Conservation (phyloP, 345 rosid species). For the Eucalyptus microcorys region DNA sequence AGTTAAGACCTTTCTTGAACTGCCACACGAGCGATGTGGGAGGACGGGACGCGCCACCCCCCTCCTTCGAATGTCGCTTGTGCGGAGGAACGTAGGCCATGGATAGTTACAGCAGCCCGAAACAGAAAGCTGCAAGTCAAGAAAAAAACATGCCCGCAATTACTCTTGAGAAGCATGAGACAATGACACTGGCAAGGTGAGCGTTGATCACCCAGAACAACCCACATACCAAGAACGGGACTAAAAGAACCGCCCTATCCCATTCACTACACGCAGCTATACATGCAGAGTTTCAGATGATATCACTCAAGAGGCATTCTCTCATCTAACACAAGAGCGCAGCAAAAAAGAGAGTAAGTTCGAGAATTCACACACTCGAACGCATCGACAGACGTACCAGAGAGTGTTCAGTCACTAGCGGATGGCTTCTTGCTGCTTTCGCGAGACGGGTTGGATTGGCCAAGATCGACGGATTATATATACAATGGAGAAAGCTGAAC, state of each 20-base stretch:
- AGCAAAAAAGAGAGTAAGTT: background rate
- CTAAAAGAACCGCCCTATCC: background rate
- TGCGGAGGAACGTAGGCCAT: constrained; percentile 68
- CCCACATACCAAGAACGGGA: background rate
- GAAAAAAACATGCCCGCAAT: background rate
- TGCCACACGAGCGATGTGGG: constrained; percentile 11
- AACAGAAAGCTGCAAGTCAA: background rate
- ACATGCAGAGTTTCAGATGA: background rate
- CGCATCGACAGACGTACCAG: background rate
- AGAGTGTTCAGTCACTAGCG: background rate
- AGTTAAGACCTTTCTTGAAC: constrained; percentile 14
- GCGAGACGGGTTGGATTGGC: background rate
- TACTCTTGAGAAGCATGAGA: background rate
- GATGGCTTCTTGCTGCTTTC: background rate
- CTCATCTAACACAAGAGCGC: background rate
- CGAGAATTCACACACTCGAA: background rate
- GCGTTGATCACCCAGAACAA: background rate
- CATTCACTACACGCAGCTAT: background rate
- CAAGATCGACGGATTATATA: background rate
- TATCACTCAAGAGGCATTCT: background rate
- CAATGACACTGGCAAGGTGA: background rate
- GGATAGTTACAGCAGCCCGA: background rate
- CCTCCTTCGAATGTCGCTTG: constrained; percentile 30
- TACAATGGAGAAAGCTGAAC: background rate
- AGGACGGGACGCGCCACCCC: constrained; percentile 6